phyloP scores from a whole-genome alignment of 2,329 filamentous ascomycete species.

The Chalaropsis thielavioides region DNA sequence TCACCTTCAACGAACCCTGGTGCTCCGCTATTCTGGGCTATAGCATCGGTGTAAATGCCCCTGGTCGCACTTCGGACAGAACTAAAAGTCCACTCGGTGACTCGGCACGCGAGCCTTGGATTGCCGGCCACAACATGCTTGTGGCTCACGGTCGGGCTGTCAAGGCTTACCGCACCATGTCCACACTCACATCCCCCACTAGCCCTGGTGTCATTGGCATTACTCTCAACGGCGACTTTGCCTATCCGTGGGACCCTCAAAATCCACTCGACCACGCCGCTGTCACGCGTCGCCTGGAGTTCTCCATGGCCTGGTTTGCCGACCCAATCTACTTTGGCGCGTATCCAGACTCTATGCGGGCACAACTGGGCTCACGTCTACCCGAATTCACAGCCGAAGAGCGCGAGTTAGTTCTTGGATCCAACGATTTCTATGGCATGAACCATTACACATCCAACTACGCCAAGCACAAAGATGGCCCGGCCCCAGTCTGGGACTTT shows the following conservation, averaged over 20 bases:
- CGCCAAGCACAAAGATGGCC: constrained; percentile 54
- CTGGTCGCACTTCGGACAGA: constrained; percentile 67
- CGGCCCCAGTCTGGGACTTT: constrained; percentile 50
- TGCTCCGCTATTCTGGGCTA: constrained; percentile 72
- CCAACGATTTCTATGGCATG: constrained; percentile 89
- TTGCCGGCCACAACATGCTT: constrained; percentile 65
- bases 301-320: constrained; percentile 76
- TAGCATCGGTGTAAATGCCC: constrained; percentile 62
- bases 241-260: constrained; percentile 67
- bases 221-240: constrained; percentile 73
- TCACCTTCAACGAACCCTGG: constrained; percentile 85
- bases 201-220: constrained; percentile 71
- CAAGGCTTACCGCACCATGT: constrained; percentile 69
- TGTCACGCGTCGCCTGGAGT: constrained; percentile 68
- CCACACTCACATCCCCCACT: constrained; percentile 41
- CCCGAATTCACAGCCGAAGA: constrained; percentile 63
- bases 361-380: constrained; percentile 64
- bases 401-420: constrained; percentile 58
- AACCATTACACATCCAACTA: constrained; percentile 89
- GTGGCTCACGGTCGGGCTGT: constrained; percentile 69
- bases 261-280: constrained; percentile 64
- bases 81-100: constrained; percentile 56
- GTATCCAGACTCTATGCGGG: constrained; percentile 71
- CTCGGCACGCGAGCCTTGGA: constrained; percentile 65
- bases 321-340: constrained; percentile 76